Percentiles rank a stretch among this genome's conserved stretches.
Evolutionary conservation across 2,329 filamentous ascomycete genomes (phyloP).

Genomic region (Ceratocystis huliohia): DNA sequence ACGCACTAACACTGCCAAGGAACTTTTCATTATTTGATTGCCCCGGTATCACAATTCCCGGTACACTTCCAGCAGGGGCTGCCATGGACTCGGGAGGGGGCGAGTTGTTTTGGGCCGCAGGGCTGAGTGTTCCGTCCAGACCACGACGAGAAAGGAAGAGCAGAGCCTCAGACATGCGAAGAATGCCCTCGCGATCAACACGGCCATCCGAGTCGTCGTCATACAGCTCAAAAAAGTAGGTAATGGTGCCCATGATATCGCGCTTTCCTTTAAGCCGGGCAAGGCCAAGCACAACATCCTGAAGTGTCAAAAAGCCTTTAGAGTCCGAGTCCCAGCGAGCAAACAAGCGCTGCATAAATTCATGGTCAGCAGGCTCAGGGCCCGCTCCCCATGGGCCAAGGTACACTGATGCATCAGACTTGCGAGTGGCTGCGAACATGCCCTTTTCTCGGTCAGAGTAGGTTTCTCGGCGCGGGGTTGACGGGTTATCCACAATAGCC

Average conservation of each 20-base stretch:
- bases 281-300: conserved; percentile 83
- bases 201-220: conserved; percentile 84
- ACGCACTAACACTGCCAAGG: conserved; percentile 82
- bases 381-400: conserved; percentile 43
- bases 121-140: conserved; percentile 59
- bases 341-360: conserved; percentile 84
- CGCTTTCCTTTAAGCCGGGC: conserved; percentile 83
- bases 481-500: conserved; percentile 79
- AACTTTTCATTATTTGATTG: conserved; percentile 72
- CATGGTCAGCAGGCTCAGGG: conserved; percentile 72
- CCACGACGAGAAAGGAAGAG: conserved; percentile 85
- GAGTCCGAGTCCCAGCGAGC: conserved; percentile 74
- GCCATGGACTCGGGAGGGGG: conserved; percentile 27
- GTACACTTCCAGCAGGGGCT: conserved; percentile 17
- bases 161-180: conserved; percentile 86
- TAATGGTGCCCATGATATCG: conserved; percentile 96
- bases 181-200: conserved; percentile 87
- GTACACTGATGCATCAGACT: conserved; percentile 28
- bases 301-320: conserved; percentile 65
- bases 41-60: conserved; percentile 34
- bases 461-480: conserved; percentile 39
- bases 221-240: conserved; percentile 95
- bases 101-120: conserved; percentile 35
- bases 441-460: conserved; percentile 42
- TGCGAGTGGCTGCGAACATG: conserved; percentile 47